Conservation (phyloP, 2,329 filamentous ascomycete genomes). For the Colletotrichum lindemuthianum region DNA sequence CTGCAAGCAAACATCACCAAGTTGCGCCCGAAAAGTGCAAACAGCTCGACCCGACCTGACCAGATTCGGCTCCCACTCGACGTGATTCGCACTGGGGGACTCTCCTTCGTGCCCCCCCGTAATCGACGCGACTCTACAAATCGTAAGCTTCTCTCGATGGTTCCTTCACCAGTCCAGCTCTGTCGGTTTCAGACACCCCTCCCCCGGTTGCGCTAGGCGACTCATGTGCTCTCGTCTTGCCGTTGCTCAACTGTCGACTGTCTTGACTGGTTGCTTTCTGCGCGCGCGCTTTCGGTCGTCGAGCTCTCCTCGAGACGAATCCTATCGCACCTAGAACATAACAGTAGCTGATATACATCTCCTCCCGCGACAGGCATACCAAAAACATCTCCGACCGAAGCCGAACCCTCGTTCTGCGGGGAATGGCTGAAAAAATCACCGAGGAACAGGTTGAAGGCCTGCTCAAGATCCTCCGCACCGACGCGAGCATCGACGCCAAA, state of each 20-base stretch:
- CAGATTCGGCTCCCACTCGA: background rate
- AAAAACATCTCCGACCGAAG: conserved; percentile 1
- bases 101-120: conserved; percentile 11
- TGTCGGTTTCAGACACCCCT: conserved; percentile 23
- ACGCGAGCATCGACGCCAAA: conserved; percentile 75
- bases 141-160: conserved; percentile 19
- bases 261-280: conserved; percentile 4
- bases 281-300: background rate
- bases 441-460: conserved; percentile 68
- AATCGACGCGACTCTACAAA: conserved; percentile 10
- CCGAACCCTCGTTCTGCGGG: conserved; percentile 31
- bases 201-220: conserved; percentile 21
- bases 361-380: conserved; percentile 12
- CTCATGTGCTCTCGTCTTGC: conserved; percentile 7
- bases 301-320: background rate
- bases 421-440: conserved; percentile 67
- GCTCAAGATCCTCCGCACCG: conserved; percentile 64
- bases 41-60: background rate
- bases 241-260: conserved; percentile 1
- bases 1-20: conserved; percentile 9
- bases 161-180: conserved; percentile 2
- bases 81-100: conserved; percentile 22
- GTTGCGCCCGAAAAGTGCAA: background rate
- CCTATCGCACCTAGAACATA: background rate
- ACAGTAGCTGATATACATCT: conserved; percentile 17